Evolutionary conservation across 495 filamentous ascomycete species (phyloP).

Genomic region (Rostrohypoxylon terebratum): DNA sequence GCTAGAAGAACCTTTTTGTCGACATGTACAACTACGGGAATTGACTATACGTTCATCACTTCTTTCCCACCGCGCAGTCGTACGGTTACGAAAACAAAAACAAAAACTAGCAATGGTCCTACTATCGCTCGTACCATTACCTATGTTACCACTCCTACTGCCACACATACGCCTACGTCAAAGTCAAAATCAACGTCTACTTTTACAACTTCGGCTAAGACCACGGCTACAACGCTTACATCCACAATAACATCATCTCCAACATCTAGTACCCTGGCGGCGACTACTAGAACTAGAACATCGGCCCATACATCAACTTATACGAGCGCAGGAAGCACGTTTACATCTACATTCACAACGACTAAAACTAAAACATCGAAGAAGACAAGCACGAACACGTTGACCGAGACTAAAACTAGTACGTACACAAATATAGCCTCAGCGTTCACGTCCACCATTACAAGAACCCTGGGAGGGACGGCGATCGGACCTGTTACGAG

Average conservation of each 20-base stretch:
- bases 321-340: conserved; percentile 10
- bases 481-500: background rate
- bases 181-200: background rate
- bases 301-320: conserved; percentile 6
- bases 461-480: conserved; percentile 3
- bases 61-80: conserved; percentile 10
- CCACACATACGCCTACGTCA: background rate
- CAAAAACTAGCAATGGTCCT: background rate
- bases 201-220: too few relatives aligned
- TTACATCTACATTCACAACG: conserved; percentile 28
- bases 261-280: background rate
- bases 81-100: background rate
- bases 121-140: conserved; percentile 13
- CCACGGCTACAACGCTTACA: too few relatives aligned
- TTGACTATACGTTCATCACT: conserved; percentile 3
- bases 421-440: conserved; percentile 21
- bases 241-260: background rate
- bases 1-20: conserved; percentile 8
- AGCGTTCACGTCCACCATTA: conserved; percentile 26
- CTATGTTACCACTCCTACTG: background rate
- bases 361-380: conserved; percentile 13
- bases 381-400: conserved; percentile 14
- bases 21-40: background rate
- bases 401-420: conserved; percentile 20
- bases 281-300: background rate